Conservation (phyloP, 2,329 filamentous ascomycete genomes). For the Neophaeococcomyces mojaviensis region DNA sequence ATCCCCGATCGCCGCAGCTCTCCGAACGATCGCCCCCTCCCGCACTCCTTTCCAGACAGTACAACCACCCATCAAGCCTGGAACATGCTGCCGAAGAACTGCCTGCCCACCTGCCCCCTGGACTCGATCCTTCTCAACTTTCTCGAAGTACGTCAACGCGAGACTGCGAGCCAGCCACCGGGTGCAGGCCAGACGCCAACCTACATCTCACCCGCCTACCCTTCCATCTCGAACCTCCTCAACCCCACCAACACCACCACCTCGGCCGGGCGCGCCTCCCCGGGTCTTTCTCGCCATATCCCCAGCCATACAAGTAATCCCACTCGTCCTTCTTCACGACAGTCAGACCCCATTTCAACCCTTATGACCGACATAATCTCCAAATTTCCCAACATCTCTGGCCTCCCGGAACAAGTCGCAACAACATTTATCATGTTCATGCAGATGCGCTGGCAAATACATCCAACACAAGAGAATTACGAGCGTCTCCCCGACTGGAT, state of each 20-base stretch:
- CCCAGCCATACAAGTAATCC: not conserved
- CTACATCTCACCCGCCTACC: constrained; percentile 68
- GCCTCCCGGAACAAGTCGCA: constrained; percentile 74
- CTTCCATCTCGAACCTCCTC: constrained; percentile 69
- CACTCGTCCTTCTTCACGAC: not conserved
- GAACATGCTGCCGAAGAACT: constrained; percentile 49
- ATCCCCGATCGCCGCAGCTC: constrained; percentile 13
- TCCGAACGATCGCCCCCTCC: constrained; percentile 26
- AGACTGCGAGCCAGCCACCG: constrained; percentile 56
- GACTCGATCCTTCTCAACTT: constrained; percentile 77
- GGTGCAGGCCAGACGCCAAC: constrained; percentile 47
- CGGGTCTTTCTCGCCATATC: constrained; percentile 33
- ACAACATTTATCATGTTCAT: constrained; percentile 82
- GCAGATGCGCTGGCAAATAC: constrained; percentile 77
- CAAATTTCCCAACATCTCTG: constrained; percentile 72
- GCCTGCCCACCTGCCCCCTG: constrained; percentile 64
- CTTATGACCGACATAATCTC: constrained; percentile 77
- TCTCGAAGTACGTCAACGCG: constrained; percentile 58
- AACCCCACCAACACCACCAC: constrained; percentile 46
- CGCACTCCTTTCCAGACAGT: not conserved
- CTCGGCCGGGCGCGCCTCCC: constrained; percentile 22
- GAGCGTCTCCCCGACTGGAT: constrained; percentile 68
- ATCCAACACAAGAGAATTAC: constrained; percentile 71
- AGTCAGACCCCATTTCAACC: constrained; percentile 65
- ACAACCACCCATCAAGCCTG: constrained; percentile 14